These are phyloP conservation scores for Sphagnum tenellum DNA, from an alignment of 225 moss, liverwort and hornwort genomes.

Conservation along the genomic window DNA sequence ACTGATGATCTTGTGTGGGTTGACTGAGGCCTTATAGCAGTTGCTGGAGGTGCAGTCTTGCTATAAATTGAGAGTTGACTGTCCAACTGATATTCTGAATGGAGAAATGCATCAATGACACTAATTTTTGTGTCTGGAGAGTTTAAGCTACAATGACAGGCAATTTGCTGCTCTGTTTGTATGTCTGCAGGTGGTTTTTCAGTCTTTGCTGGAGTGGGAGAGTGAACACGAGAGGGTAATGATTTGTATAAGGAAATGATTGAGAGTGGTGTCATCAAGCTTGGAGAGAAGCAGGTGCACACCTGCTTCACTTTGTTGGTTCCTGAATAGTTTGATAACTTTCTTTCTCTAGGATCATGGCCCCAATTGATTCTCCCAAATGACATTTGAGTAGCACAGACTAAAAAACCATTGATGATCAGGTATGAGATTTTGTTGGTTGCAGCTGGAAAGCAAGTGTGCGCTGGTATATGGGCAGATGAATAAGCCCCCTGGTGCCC, in stretches of 20 bases:
- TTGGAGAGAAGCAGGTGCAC: constrained; percentile 49
- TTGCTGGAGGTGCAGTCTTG: not conserved
- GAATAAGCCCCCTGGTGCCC: constrained; percentile 65
- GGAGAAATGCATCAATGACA: no score
- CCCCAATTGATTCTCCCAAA: not conserved
- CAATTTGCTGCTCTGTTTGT: not conserved
- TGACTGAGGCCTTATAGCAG: no score
- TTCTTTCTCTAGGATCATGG: no score
- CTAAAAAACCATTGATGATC: no score
- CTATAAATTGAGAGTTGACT: not conserved
- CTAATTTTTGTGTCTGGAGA: no score
- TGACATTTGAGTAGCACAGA: not conserved
- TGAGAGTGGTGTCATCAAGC: constrained; percentile 70
- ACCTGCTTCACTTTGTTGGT: not conserved
- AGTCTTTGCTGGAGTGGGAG: constrained; percentile 56
- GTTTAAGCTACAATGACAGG: no score
- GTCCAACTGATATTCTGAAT: no score
- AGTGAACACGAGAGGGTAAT: constrained; percentile 58
- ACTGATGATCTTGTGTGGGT: no score
- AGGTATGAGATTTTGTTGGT: not conserved
- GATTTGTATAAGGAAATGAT: constrained; percentile 69
- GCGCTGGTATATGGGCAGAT: constrained; percentile 63
- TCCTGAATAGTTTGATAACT: no score
- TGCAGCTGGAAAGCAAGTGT: constrained; percentile 52
- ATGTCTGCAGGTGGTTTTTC: constrained; percentile 48